These are phyloP conservation scores for Melampsora abietis-canadensis DNA, from an alignment of 1,284 basidiomycete species.

Conservation along the genomic window DNA sequence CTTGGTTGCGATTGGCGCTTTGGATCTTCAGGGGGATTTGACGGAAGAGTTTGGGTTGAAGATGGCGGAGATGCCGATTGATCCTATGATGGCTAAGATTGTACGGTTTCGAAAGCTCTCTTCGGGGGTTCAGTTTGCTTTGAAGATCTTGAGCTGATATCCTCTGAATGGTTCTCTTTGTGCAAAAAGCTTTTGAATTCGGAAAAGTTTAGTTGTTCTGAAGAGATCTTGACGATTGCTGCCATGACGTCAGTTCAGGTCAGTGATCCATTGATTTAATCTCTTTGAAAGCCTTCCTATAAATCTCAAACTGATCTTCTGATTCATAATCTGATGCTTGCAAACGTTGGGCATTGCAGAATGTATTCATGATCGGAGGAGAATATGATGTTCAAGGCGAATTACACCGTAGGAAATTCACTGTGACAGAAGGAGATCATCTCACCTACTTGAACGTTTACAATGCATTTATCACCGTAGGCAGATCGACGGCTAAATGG, in stretches of 20 bases:
- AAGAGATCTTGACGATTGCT: constrained; percentile 89
- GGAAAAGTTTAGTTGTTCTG: constrained; percentile 75
- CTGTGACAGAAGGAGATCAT: constrained; percentile 94
- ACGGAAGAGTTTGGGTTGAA: constrained; percentile 57
- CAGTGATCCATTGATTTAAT: constrained; percentile 43
- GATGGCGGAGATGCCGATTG: constrained; percentile 61
- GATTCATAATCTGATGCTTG: neutral
- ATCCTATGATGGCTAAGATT: constrained; percentile 62
- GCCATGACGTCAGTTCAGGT: constrained; percentile 91
- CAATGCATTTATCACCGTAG: constrained; percentile 80
- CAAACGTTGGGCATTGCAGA: constrained; percentile 57
- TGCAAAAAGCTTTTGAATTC: constrained; percentile 71
- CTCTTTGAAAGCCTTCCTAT: neutral
- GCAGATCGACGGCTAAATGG: constrained; percentile 77
- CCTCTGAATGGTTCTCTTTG: neutral
- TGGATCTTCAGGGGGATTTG: constrained; percentile 58
- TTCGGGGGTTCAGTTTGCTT: too few relatives aligned
- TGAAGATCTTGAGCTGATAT: too few relatives aligned
- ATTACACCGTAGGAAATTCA: constrained; percentile 87
- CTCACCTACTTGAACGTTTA: constrained; percentile 88
- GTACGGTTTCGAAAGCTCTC: too few relatives aligned
- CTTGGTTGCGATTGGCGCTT: constrained; percentile 56
- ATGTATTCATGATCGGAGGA: constrained; percentile 75
- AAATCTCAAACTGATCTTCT: neutral
- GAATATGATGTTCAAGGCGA: constrained; percentile 79